These are phyloP conservation scores for Candida tropicalis DNA, from an alignment of 1,139 yeast genomes.

Conservation along the genomic window DNA sequence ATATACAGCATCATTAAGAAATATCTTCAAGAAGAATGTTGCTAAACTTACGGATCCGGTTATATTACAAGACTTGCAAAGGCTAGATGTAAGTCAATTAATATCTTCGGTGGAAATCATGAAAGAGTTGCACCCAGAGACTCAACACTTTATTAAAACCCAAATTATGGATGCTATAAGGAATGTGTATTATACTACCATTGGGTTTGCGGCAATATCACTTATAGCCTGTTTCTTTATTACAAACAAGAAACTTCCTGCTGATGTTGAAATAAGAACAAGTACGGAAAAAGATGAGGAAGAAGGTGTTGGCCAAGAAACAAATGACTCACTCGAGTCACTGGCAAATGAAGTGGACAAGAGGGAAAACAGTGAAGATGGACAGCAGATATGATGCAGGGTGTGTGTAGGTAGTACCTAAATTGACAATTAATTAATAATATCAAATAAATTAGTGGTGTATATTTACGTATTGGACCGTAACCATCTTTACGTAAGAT, in stretches of 20 bases:
- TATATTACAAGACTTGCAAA: constrained; percentile 23
- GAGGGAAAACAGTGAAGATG: not conserved
- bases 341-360: constrained; percentile 1
- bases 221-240: constrained; percentile 25
- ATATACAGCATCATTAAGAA: constrained; percentile 32
- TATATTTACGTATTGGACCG: too few relatives aligned
- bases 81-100: constrained; percentile 18
- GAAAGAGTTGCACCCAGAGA: constrained; percentile 24
- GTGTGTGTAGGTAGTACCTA: too few relatives aligned
- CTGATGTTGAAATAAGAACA: constrained; percentile 4
- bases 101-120: constrained; percentile 24
- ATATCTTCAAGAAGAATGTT: constrained; percentile 21
- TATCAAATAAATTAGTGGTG: too few relatives aligned
- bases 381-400: not conserved
- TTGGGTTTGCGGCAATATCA: constrained; percentile 30
- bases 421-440: too few relatives aligned
- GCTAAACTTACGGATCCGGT: constrained; percentile 19
- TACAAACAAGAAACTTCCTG: constrained; percentile 35
- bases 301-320: not conserved
- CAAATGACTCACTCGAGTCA: not conserved
- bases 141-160: constrained; percentile 28
- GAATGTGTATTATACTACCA: constrained; percentile 35
- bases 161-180: constrained; percentile 33
- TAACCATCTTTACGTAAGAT: too few relatives aligned
- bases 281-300: not conserved